These are phyloP conservation scores for Intubia oerlemansii DNA, from an alignment of 2,329 filamentous ascomycete species.

Conservation along the genomic window DNA sequence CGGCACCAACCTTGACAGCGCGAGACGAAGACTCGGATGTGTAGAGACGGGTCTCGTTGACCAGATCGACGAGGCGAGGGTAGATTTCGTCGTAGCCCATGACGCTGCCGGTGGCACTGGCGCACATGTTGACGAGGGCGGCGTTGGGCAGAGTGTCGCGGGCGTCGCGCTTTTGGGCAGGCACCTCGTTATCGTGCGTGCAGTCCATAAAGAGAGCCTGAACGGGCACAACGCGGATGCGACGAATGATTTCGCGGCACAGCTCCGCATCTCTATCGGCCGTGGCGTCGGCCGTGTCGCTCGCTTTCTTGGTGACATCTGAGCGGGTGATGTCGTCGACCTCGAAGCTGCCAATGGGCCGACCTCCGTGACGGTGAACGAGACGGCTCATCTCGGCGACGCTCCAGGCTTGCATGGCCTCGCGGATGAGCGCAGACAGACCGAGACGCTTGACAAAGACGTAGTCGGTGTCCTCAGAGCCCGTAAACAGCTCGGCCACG, in stretches of 20 bases:
- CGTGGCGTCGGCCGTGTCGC: conserved; percentile 3
- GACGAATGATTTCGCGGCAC: conserved; percentile 47
- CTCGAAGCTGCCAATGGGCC: conserved; percentile 92
- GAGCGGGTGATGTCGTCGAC: conserved; percentile 57
- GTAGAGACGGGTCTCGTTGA: conserved; percentile 73
- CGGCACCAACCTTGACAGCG: too few relatives aligned
- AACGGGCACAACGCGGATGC: conserved; percentile 70
- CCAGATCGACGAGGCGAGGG: conserved; percentile 77
- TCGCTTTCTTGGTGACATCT: too few relatives aligned
- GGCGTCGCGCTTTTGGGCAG: conserved; percentile 84
- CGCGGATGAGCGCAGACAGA: conserved; percentile 75
- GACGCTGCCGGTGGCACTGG: conserved; percentile 82
- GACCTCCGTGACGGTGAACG: conserved; percentile 81
- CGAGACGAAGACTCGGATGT: conserved; percentile 46
- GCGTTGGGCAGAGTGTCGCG: conserved; percentile 87
- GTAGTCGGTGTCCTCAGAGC: conserved; percentile 89
- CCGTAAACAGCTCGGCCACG: conserved; percentile 87
- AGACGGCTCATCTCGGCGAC: conserved; percentile 81
- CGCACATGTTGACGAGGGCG: conserved; percentile 87
- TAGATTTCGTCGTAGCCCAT: conserved; percentile 98
- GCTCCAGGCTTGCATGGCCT: conserved; percentile 97
- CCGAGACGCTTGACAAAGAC: conserved; percentile 87
- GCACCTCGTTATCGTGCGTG: conserved; percentile 94
- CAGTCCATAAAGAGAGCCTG: conserved; percentile 98
- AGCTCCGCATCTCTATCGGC: conserved; percentile 14